Conservation (phyloP, 108 stramenopile genomes). For the Hondaea fermentalgiana region DNA sequence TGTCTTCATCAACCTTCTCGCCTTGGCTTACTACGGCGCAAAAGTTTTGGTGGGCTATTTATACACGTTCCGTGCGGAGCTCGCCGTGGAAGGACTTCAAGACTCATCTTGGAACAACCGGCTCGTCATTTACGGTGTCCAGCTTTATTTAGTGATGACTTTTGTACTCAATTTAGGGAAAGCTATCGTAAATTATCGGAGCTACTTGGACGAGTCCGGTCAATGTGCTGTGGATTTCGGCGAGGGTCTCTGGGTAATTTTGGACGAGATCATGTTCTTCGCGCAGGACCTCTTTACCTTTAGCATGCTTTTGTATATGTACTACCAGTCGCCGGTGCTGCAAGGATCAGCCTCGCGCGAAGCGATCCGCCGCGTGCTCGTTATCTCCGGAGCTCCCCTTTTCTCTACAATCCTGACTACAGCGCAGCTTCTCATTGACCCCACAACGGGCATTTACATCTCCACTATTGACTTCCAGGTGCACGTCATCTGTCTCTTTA, state of each 20-base stretch:
- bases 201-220: background rate
- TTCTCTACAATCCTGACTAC: background rate
- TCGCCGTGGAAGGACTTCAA: background rate
- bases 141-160: background rate
- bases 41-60: background rate
- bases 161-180: background rate
- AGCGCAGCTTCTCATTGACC: background rate
- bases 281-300: background rate
- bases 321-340: background rate
- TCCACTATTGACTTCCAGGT: background rate
- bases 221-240: background rate
- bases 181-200: background rate
- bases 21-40: background rate
- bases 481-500: background rate
- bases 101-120: background rate
- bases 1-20: background rate
- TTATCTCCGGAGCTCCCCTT: background rate
- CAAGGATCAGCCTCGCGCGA: background rate
- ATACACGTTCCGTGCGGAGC: background rate
- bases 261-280: background rate
- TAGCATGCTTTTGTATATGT: background rate
- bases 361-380: background rate
- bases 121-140: background rate
- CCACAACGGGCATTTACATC: background rate
- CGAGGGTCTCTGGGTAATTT: background rate